These are phyloP conservation scores for Obba rivulosa DNA, from an alignment of 768 basidiomycete genomes.

Conservation along the genomic window DNA sequence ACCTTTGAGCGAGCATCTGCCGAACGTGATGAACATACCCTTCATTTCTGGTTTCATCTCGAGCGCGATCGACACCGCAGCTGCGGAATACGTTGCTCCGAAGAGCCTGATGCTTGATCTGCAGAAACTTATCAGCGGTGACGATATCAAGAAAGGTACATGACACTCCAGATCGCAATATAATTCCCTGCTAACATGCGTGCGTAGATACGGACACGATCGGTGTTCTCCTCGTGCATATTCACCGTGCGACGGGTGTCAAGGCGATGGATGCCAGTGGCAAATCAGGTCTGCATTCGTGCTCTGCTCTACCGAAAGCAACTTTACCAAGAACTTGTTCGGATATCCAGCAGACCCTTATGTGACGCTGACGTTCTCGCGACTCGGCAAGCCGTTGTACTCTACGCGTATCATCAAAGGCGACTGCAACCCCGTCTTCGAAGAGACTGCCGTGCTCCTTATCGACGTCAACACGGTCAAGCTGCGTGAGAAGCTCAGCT, in stretches of 20 bases:
- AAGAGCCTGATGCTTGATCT: constrained; percentile 67
- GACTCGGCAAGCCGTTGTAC: constrained; percentile 60
- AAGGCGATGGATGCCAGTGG: constrained; percentile 31
- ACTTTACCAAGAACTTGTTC: not conserved
- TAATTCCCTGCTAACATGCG: not conserved
- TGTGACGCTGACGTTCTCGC: constrained; percentile 61
- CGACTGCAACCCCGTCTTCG: constrained; percentile 61
- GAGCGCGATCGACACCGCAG: constrained; percentile 56
- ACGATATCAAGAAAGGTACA: constrained; percentile 44
- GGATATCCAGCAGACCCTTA: constrained; percentile 36
- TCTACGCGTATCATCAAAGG: constrained; percentile 63
- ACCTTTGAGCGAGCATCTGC: constrained; percentile 55
- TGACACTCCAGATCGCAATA: not conserved
- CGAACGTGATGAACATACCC: constrained; percentile 77
- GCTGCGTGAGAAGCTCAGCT: constrained; percentile 54
- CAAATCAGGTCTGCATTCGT: constrained; percentile 27
- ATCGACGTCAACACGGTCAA: constrained; percentile 63
- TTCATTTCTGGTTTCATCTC: constrained; percentile 66
- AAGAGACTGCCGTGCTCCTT: constrained; percentile 60
- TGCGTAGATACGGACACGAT: constrained; percentile 45
- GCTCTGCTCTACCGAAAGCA: too few relatives aligned
- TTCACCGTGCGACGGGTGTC: constrained; percentile 55
- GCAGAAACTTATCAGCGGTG: constrained; percentile 55
- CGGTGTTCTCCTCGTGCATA: constrained; percentile 61
- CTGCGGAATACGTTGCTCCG: constrained; percentile 63